Base-by-base conservation (phyloP, 1,284 basidiomycete species). In the Flammula alnicola region DNA sequence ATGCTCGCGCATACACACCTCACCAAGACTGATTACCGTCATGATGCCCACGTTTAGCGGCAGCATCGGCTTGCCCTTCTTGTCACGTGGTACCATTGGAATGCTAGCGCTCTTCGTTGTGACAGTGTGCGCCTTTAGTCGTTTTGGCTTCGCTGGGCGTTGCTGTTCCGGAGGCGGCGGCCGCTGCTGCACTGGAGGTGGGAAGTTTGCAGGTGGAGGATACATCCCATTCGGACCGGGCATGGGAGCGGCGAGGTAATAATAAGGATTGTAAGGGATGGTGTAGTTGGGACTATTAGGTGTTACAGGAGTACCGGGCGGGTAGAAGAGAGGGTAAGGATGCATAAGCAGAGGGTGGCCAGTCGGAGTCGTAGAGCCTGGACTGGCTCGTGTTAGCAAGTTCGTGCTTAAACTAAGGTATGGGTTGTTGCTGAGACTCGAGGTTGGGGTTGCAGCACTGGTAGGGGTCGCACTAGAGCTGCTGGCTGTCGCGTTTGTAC, bases 31-130 rank as follows among this genome's bases (percentile, higher is more conserved):
- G 49, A 83, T 72, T 16, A 91, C 84, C 1, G 86, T 88, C 86
- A 91, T 90, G 62, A 91, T 91, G 23, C 88, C 88, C 12, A 91
- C 86, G 56, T 83, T 87, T 26, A 91, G 68, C 1, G 89, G 89
- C 3, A 91, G 68, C 64, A 86, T 74, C 1, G 88, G 88, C 43
- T 77, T 77, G 3, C 81, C 81, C 23, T 75, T 72, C 63, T 81
- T 82, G 58, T 90, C 86, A 9, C 89, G 76, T 3, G 87, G 87
- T 1, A 91, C 84, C 54, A 79, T 80, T 0, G 88, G 88, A 44
- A 91, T 89, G 60, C 79, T 84, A 58, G 77, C 83, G 63, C 75
- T 86, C 65, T 85, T 88, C 52, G 82, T 83, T 1, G 81, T 86
- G 30, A 91, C 84, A 3, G 85, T 87, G 62, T 91, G 88, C 39